Evolutionary conservation across 2,329 filamentous ascomycete species (phyloP).

Genomic region (Moelleriella libera): DNA sequence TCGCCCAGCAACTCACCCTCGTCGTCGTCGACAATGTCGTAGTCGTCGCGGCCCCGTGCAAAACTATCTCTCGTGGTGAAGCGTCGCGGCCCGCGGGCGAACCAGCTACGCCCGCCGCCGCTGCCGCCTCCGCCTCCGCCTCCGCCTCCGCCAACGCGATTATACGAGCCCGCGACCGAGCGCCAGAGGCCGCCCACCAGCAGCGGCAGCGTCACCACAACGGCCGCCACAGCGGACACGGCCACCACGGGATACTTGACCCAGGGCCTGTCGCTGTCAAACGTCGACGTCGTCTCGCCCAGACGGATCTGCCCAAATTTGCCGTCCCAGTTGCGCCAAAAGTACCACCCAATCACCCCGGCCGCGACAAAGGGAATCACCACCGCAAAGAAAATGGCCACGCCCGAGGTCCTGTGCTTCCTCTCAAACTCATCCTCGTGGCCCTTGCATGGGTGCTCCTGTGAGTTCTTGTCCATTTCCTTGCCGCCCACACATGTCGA

Average conservation of each 20-base stretch:
- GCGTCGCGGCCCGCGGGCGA: constrained; percentile 45
- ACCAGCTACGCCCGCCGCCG: constrained; percentile 32
- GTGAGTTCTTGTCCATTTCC: constrained; percentile 55
- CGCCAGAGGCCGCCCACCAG: constrained; percentile 62
- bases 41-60: constrained; percentile 74
- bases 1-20: constrained; percentile 90
- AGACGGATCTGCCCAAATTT: constrained; percentile 89
- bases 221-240: constrained; percentile 48
- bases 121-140: too few species aligned
- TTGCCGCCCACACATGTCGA: constrained; percentile 70
- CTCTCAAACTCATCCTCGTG: constrained; percentile 70
- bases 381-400: constrained; percentile 76
- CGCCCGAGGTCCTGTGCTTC: constrained; percentile 55
- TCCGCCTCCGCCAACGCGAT: constrained; percentile 31
- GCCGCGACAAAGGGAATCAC: constrained; percentile 61
- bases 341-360: constrained; percentile 63
- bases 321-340: constrained; percentile 71
- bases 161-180: constrained; percentile 35
- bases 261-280: constrained; percentile 62
- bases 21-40: constrained; percentile 78
- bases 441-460: constrained; percentile 48
- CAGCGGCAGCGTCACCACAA: constrained; percentile 52
- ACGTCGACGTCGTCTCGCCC: constrained; percentile 45
- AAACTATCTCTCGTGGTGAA: constrained; percentile 88
- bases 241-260: constrained; percentile 72